phyloP scores from a whole-genome alignment of 345 rosid species.

The Trapa bicornis region DNA sequence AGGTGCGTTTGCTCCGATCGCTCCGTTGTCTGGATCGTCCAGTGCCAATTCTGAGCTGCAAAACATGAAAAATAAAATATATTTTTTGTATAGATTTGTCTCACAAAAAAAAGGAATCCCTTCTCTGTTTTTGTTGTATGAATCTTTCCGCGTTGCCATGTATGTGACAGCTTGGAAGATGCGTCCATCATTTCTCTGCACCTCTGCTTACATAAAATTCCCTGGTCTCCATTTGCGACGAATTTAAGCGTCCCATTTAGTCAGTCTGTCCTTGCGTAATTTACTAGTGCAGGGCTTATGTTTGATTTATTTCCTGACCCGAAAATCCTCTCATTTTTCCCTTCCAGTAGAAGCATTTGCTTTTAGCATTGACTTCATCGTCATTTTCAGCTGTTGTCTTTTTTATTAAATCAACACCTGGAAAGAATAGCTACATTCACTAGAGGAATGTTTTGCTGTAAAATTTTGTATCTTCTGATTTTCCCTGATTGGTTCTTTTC shows the following conservation, averaged over 20 bases:
- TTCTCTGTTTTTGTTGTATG: background rate
- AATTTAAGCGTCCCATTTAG: background rate
- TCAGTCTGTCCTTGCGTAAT: background rate
- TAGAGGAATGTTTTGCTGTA: too few species aligned
- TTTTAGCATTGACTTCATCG: background rate
- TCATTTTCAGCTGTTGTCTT: background rate
- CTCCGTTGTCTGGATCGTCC: background rate
- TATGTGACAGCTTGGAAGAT: background rate
- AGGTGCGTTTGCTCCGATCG: slow-evolving; percentile 26
- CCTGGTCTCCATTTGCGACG: background rate
- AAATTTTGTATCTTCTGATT: too few species aligned
- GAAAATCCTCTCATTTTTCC: background rate
- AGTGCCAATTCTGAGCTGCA: too few species aligned
- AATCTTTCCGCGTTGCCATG: background rate
- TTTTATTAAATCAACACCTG: too few species aligned
- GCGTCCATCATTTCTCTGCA: background rate
- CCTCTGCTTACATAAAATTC: background rate
- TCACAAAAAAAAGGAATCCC: too few species aligned
- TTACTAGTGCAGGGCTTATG: background rate
- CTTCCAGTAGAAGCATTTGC: background rate
- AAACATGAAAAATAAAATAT: too few species aligned
- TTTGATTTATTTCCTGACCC: background rate
- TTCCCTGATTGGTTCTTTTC: background rate
- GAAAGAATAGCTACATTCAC: too few species aligned
- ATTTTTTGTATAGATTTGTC: too few species aligned